phyloP scores from a whole-genome alignment of 495 filamentous ascomycete genomes.

The Hypoxylon crocopeplum region DNA sequence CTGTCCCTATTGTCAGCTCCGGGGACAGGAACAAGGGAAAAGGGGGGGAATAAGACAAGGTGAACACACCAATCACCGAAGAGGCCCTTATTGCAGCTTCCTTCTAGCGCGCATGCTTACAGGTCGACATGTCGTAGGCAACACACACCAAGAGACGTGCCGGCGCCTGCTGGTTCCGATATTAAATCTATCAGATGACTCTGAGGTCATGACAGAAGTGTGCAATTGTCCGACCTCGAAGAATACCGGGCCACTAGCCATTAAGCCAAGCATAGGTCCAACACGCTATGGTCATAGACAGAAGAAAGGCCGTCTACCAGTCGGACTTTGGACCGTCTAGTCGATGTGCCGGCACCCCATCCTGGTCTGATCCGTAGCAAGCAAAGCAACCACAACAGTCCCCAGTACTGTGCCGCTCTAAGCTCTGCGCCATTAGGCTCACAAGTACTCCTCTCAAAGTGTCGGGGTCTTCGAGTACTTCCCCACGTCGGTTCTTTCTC shows the following conservation, averaged over 20 bases:
- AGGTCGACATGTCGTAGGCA: background rate
- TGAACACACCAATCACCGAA: conserved; percentile 3
- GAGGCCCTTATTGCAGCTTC: background rate
- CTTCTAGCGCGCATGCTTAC: conserved; percentile 1
- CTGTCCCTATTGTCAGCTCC: conserved; percentile 4
- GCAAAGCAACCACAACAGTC: conserved; percentile 4
- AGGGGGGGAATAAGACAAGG: conserved; percentile 1
- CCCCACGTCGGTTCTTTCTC: background rate
- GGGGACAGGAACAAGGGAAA: background rate
- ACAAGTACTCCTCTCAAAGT: conserved; percentile 4
- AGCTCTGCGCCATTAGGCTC: background rate
- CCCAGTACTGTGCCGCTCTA: conserved; percentile 26
- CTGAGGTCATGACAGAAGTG: conserved; percentile 2
- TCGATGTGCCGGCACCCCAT: conserved; percentile 22
- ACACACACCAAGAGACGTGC: background rate
- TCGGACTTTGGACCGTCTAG: conserved; percentile 5
- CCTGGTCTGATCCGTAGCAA: conserved; percentile 8
- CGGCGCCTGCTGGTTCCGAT: conserved; percentile 4
- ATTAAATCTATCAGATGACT: conserved; percentile 19
- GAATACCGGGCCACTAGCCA: conserved; percentile 1
- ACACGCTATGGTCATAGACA: background rate
- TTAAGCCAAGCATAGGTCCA: conserved; percentile 1
- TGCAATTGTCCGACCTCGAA: conserved; percentile 10
- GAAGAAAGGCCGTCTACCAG: conserved; percentile 1
- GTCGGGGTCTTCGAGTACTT: conserved; percentile 1